A percentile compares a stretch with the other conserved stretches of the same genome.
These are phyloP conservation scores for Simmondsia chinensis DNA, from an alignment of 148 eudicot species.

Conservation along the genomic window DNA sequence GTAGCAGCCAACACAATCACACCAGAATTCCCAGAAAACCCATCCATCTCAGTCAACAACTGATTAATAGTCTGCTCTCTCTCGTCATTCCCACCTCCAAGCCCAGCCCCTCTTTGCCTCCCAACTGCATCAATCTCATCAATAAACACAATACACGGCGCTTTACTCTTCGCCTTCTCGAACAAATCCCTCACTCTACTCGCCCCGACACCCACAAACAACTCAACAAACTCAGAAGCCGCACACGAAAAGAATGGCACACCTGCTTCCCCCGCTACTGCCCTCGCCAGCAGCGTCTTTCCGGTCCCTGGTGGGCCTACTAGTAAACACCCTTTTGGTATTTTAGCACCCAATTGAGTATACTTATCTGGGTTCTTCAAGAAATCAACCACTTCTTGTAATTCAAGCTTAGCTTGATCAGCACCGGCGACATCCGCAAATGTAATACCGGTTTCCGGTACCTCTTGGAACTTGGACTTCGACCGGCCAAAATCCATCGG, in stretches of 20 bases:
- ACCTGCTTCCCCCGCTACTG: slow-evolving; percentile 94
- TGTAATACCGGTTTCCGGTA: slow-evolving; percentile 88
- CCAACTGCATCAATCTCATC: slow-evolving; percentile 99
- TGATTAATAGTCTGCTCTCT: slow-evolving; percentile 99
- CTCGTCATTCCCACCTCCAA: slow-evolving; percentile 99
- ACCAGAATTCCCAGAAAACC: slow-evolving; percentile 92
- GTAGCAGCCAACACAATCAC: slow-evolving; percentile 98
- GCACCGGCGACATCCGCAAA: slow-evolving; percentile 97
- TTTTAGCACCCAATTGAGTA: slow-evolving; percentile 89
- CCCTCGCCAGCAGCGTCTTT: slow-evolving; percentile 84
- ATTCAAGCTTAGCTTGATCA: slow-evolving; percentile 90
- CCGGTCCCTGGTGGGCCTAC: slow-evolving; percentile 99
- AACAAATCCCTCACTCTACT: slow-evolving; percentile 95
- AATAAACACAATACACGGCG: slow-evolving; percentile 95
- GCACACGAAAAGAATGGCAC: slow-evolving; percentile 92
- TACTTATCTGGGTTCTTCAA: slow-evolving; percentile 96
- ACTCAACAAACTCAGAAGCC: slow-evolving; percentile 88
- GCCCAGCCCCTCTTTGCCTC: slow-evolving; percentile 97
- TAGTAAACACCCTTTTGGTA: slow-evolving; percentile 89
- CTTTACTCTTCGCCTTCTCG: slow-evolving; percentile 90
- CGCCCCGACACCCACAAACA: slow-evolving; percentile 98
- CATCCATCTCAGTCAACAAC: slow-evolving; percentile 99
- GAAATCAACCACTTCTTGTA: slow-evolving; percentile 98
- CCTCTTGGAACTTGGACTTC: slow-evolving; percentile 98
- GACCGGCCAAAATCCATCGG: slow-evolving; percentile 99